Percentiles rank a stretch among this genome's conserved stretches.
Conservation (phyloP, 768 basidiomycete genomes). For the Psilocybe cubensis region DNA sequence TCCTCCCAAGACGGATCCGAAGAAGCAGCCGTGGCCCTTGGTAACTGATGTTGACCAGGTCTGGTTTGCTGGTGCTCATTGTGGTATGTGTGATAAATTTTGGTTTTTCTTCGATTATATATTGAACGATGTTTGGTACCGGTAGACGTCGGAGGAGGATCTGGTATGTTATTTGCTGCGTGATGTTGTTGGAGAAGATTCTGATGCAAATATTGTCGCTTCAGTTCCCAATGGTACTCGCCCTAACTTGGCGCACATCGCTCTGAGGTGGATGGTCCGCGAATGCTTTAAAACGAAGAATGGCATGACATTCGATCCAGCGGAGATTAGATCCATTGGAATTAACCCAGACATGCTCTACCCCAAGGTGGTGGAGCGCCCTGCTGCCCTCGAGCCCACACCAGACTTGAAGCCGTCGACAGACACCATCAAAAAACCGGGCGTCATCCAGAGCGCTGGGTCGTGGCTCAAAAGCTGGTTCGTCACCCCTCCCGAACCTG, state of each 20-base stretch:
- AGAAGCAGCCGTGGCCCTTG: neutral
- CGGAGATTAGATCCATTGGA: conserved; percentile 34
- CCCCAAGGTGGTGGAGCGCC: conserved; percentile 19
- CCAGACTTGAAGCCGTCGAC: neutral
- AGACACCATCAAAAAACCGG: neutral
- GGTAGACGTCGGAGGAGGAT: conserved; percentile 12
- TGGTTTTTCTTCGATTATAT: neutral
- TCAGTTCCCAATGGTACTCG: conserved; percentile 29
- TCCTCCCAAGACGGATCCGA: conserved; percentile 20
- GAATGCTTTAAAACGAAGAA: conserved; percentile 48
- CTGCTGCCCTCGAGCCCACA: conserved; percentile 1
- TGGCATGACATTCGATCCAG: conserved; percentile 47
- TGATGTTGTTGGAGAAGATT: neutral
- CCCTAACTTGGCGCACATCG: conserved; percentile 40
- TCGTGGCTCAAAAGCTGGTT: conserved; percentile 8
- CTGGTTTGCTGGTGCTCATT: conserved; percentile 54
- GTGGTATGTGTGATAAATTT: conserved; percentile 24
- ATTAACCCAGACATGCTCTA: conserved; percentile 34
- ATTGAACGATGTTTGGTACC: neutral
- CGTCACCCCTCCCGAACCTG: neutral
- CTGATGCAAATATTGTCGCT: neutral
- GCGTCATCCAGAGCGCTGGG: neutral
- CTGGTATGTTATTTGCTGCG: conserved; percentile 4
- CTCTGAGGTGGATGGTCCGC: conserved; percentile 60
- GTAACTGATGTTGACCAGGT: conserved; percentile 48